Evolutionary conservation across 2,329 filamentous ascomycete species (phyloP).

Genomic region (Botrytis squamosa): DNA sequence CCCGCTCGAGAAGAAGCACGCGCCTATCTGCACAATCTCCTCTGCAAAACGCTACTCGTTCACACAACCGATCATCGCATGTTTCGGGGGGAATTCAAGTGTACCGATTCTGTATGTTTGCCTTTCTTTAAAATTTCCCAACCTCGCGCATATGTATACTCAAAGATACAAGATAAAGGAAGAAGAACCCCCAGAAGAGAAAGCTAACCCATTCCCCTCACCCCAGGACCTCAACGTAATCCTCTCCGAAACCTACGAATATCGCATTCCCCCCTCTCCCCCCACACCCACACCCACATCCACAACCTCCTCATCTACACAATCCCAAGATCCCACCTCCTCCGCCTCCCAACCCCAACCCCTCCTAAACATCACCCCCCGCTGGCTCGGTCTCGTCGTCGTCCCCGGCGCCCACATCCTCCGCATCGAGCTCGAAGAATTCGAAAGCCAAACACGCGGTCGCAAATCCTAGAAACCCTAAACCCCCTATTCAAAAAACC

Average conservation of each 20-base stretch:
- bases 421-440: slow-evolving; percentile 86
- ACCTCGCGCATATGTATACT: neutral
- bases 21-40: slow-evolving; percentile 60
- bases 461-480: neutral
- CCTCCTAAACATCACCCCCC: slow-evolving; percentile 59
- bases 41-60: slow-evolving; percentile 77
- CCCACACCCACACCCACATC: slow-evolving; percentile 32
- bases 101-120: slow-evolving; percentile 77
- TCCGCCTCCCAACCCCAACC: neutral
- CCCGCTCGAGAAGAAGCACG: slow-evolving; percentile 49
- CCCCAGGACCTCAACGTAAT: slow-evolving; percentile 82
- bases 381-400: slow-evolving; percentile 86
- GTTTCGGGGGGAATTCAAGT: slow-evolving; percentile 90
- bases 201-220: slow-evolving; percentile 5
- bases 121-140: slow-evolving; percentile 6
- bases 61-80: slow-evolving; percentile 80
- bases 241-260: slow-evolving; percentile 82
- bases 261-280: slow-evolving; percentile 66
- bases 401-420: slow-evolving; percentile 82
- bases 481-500: no score
- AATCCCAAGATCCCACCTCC: neutral
- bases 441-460: slow-evolving; percentile 47
- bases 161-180: neutral
- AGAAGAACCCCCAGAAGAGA: neutral
- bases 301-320: slow-evolving; percentile 56